Evolutionary conservation across 2,329 filamentous ascomycete genomes (phyloP), one percentile per base, ranked within the genome.

Genomic region (Chaetothyriales sp.): DNA sequence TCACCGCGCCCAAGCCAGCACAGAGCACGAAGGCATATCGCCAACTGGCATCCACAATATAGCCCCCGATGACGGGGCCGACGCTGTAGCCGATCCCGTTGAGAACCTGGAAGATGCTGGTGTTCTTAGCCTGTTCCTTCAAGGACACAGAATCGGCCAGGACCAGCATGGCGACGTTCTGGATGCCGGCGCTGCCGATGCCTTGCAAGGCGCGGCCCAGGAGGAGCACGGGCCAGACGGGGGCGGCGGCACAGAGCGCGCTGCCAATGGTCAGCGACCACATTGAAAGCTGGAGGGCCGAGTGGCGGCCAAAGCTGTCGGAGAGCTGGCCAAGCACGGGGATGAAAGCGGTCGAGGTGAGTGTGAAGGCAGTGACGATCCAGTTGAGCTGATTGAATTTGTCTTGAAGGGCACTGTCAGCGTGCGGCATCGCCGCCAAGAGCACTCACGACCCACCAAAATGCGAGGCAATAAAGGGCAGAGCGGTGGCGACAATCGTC

Each of bases 331-430:
- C 74, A 44, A 72, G 73, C 0, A 77, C 56, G 0, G 77, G 77
- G 48, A 75, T 74, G 1, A 76, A 63, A 1, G 70, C 69, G 0
- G 72, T 85, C 1, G 81, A 76, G 1, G 82, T 81, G 13, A 86
- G 69, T 49, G 81, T 85, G 65, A 84, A 86, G 5, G 80, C 72
- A 0, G 82, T 81, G 18, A 85, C 77, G 60, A 86, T 70, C 55
- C 62, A 61, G 18, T 58, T 58, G 19, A 58, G 54, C 44, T 58
- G 56, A 44, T 58, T 59, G 61, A 60, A 53, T 82, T 80, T 81
- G 85, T 61, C 82, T 84, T 1, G 83, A 70, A 58, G 82, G 75
- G 18, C 75, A 71, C 47, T 20, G 18, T 20, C 47, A 15, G 18
- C 33, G 43, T 44, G n/a, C n/a, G 18, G 49, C 20, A 5, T 40